Percentiles rank a stretch among this genome's conserved stretches.
Evolutionary conservation across 768 basidiomycete genomes (phyloP).

Genomic region (Lyophyllum decastes): DNA sequence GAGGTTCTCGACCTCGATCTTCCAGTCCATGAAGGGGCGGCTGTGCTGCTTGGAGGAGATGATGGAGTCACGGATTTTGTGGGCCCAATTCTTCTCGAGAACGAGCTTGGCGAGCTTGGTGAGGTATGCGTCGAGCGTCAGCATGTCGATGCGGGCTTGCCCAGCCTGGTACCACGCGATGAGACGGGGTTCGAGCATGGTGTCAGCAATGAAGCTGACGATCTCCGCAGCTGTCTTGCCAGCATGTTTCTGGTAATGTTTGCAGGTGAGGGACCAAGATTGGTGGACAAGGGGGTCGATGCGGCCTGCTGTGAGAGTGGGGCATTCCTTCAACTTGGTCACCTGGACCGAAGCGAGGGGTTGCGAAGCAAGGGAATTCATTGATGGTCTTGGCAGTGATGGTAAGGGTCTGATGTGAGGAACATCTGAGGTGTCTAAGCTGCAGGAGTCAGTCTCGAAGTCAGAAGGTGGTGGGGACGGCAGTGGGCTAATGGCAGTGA

Average conservation of each 20-base stretch:
- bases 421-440: background rate
- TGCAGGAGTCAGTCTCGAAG: background rate
- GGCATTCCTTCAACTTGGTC: constrained; percentile 18
- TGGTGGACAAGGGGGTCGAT: constrained; percentile 13
- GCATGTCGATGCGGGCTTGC: constrained; percentile 13
- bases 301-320: constrained; percentile 15
- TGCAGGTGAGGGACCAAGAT: constrained; percentile 14
- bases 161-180: constrained; percentile 17
- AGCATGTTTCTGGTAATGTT: constrained; percentile 15
- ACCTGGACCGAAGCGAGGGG: constrained; percentile 10
- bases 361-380: constrained; percentile 22
- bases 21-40: constrained; percentile 16
- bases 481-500: background rate
- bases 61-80: constrained; percentile 5
- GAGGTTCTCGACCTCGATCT: constrained; percentile 19
- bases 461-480: background rate
- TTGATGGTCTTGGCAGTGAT: background rate
- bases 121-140: constrained; percentile 14
- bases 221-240: constrained; percentile 9
- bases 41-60: constrained; percentile 9
- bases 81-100: constrained; percentile 3
- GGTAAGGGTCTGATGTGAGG: background rate
- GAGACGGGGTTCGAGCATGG: constrained; percentile 17
- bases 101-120: constrained; percentile 9
- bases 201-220: constrained; percentile 16